Conservation (phyloP, 306 rosid genomes). For the Cicer bijugum region DNA sequence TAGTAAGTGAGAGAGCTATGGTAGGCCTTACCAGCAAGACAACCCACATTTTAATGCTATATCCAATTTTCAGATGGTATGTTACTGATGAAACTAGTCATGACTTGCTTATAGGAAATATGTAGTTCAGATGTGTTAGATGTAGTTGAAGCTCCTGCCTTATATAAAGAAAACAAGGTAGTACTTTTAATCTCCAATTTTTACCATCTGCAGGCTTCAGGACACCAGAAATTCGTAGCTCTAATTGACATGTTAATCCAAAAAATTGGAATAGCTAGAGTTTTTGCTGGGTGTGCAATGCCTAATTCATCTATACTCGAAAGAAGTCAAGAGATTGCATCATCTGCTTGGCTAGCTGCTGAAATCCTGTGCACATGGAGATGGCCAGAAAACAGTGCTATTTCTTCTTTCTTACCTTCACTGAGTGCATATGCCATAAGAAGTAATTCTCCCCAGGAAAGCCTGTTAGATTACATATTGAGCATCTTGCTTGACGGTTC, state of each 20-base stretch:
- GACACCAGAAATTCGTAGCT: constrained; percentile 67
- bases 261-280: constrained; percentile 68
- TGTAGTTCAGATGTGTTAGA: constrained; percentile 13
- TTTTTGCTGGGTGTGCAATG: constrained; percentile 52
- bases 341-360: constrained; percentile 85
- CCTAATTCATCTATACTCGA: constrained; percentile 47
- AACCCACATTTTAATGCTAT: constrained; percentile 32
- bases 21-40: constrained; percentile 31
- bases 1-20: constrained; percentile 27
- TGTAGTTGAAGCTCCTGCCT: constrained; percentile 28
- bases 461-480: constrained; percentile 66
- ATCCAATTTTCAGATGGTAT: constrained; percentile 13
- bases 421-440: constrained; percentile 64
- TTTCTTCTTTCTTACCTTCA: constrained; percentile 76
- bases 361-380: constrained; percentile 96
- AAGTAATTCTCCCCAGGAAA: constrained; percentile 52
- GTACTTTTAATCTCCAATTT: constrained; percentile 41
- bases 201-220: constrained; percentile 69
- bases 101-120: constrained; percentile 30
- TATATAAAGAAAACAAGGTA: constrained; percentile 21
- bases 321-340: constrained; percentile 55
- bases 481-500: constrained; percentile 76
- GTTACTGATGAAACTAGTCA: constrained; percentile 14
- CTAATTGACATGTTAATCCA: constrained; percentile 68
- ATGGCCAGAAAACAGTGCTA: constrained; percentile 86